Conservation (phyloP, 768 basidiomycete species). For the Auricularia cornea region DNA sequence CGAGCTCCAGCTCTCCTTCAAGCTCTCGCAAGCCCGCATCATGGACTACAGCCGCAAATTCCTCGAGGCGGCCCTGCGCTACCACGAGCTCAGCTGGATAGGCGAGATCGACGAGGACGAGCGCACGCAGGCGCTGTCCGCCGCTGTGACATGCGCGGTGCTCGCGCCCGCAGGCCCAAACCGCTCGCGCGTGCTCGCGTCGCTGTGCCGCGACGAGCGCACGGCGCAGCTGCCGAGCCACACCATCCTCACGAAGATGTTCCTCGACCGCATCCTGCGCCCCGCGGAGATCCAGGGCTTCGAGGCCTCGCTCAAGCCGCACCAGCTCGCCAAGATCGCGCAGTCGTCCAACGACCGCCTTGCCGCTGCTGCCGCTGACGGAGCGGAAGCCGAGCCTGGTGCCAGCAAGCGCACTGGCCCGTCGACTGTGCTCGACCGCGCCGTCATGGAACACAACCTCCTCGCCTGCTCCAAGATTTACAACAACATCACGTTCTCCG, state of each 20-base stretch:
- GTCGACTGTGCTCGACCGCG: conserved; percentile 90
- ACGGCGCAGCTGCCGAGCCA: conserved; percentile 68
- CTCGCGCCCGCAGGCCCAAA: conserved; percentile 96
- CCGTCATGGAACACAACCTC: conserved; percentile 98
- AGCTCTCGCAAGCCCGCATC: conserved; percentile 90
- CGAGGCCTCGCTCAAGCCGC: conserved; percentile 75
- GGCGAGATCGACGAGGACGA: conserved; percentile 92
- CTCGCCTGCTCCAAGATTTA: conserved; percentile 96
- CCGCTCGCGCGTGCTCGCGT: conserved; percentile 85
- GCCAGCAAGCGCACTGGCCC: conserved; percentile 81
- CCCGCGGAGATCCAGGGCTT: conserved; percentile 85
- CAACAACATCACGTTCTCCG: conserved; percentile 92
- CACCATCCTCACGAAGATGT: conserved; percentile 96
- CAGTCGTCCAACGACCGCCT: conserved; percentile 77
- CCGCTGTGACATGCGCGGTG: conserved; percentile 93
- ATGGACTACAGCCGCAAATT: conserved; percentile 90
- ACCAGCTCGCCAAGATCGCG: conserved; percentile 89
- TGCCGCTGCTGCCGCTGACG: conserved; percentile 54
- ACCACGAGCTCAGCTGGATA: conserved; percentile 90
- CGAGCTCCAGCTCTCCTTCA: conserved; percentile 75
- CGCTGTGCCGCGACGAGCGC: conserved; percentile 91
- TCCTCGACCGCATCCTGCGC: conserved; percentile 93
- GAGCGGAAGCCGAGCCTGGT: conserved; percentile 41
- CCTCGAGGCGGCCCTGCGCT: conserved; percentile 85
- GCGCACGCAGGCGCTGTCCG: conserved; percentile 80